These are phyloP conservation scores for Penicillium angulare DNA, from an alignment of 495 filamentous ascomycete species.

Conservation along the genomic window DNA sequence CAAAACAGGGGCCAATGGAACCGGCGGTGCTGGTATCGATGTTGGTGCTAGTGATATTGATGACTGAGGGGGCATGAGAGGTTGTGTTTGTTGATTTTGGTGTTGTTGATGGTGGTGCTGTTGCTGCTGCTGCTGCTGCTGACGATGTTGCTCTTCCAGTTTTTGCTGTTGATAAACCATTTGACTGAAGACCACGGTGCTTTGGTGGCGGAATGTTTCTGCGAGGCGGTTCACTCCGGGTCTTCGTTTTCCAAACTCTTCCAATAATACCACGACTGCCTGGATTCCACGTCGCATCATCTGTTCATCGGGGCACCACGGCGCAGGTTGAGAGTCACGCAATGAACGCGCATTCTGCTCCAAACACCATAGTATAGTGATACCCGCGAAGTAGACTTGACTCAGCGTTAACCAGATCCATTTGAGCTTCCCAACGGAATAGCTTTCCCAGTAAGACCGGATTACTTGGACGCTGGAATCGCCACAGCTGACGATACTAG, in stretches of 20 bases:
- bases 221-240: conserved; percentile 47
- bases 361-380: conserved; percentile 49
- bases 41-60: conserved; percentile 20
- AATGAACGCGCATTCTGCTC: conserved; percentile 47
- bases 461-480: conserved; percentile 51
- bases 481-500: conserved; percentile 47
- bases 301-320: conserved; percentile 45
- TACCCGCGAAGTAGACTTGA: conserved; percentile 52
- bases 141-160: conserved; percentile 23
- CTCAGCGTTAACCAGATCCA: conserved; percentile 56
- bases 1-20: conserved; percentile 43
- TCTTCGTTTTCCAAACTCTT: conserved; percentile 49
- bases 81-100: conserved; percentile 23
- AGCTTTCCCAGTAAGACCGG: conserved; percentile 49
- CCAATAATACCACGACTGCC: conserved; percentile 46
- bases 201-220: conserved; percentile 45
- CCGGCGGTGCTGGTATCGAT: conserved; percentile 34
- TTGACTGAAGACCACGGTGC: conserved; percentile 48
- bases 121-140: conserved; percentile 19
- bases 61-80: conserved; percentile 24
- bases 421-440: conserved; percentile 50
- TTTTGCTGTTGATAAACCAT: conserved; percentile 40
- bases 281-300: conserved; percentile 47
- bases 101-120: conserved; percentile 20
- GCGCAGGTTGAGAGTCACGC: conserved; percentile 36